Evolutionary conservation across 352 stramenopile species (phyloP).

Genomic region (Phytophthora palmivora): DNA sequence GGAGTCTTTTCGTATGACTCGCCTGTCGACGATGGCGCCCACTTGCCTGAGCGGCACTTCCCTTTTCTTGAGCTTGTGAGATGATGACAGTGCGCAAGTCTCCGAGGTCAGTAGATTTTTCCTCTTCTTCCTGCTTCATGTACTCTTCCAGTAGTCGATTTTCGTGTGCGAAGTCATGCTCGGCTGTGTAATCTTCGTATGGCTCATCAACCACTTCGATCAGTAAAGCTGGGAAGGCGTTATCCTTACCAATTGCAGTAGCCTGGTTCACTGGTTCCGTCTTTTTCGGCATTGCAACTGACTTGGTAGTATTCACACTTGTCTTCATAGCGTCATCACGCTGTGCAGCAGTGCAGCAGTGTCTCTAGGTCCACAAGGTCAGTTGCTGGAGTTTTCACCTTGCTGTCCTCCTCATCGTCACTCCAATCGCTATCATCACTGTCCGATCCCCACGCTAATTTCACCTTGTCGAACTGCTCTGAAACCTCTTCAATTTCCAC

Average conservation of each 20-base stretch:
- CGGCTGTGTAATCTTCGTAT: constrained; percentile 66
- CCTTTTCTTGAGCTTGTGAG: constrained; percentile 56
- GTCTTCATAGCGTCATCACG: constrained; percentile 73
- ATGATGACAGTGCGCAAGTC: constrained; percentile 69
- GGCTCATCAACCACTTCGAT: constrained; percentile 86
- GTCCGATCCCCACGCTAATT: constrained; percentile 45
- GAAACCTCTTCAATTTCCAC: constrained; percentile 18
- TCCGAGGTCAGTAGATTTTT: constrained; percentile 72
- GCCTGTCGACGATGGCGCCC: constrained; percentile 32
- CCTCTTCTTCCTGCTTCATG: constrained; percentile 82
- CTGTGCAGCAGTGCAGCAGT: constrained; percentile 70
- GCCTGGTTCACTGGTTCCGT: constrained; percentile 1
- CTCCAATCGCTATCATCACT: constrained; percentile 83
- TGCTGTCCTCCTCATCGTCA: constrained; percentile 55
- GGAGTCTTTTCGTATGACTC: constrained; percentile 88
- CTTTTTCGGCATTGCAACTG: constrained; percentile 14
- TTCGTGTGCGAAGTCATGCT: constrained; percentile 78
- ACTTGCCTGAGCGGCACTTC: constrained; percentile 7
- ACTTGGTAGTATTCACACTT: constrained; percentile 9
- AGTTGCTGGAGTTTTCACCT: constrained; percentile 12
- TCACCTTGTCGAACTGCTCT: constrained; percentile 26
- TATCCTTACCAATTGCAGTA: constrained; percentile 8
- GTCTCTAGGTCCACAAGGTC: constrained; percentile 64
- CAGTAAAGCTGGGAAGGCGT: constrained; percentile 60
- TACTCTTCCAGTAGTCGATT: constrained; percentile 80